Percentiles rank a stretch among this genome's conserved stretches.
phyloP scores from a whole-genome alignment of 1,284 basidiomycete genomes.

The Trichosporon coremiiforme region DNA sequence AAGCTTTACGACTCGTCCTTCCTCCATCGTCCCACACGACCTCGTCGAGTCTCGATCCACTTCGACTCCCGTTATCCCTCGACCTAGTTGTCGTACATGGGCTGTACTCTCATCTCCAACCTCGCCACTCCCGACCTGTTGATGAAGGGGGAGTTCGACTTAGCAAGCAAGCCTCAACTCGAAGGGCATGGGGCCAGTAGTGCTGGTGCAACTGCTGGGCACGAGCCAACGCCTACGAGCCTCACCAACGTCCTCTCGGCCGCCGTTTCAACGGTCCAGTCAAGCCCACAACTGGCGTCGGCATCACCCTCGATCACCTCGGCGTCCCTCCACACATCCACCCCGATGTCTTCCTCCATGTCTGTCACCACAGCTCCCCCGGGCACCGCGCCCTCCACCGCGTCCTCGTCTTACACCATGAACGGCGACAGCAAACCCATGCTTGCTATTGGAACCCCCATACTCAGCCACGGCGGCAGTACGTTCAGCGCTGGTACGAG shows the following conservation, averaged over 20 bases:
- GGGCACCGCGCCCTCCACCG: background rate
- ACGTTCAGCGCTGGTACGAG: background rate
- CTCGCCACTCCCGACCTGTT: conserved; percentile 8
- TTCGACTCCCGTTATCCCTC: background rate
- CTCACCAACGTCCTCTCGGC: background rate
- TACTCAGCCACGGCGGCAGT: background rate
- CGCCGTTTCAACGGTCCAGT: background rate
- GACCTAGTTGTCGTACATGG: background rate
- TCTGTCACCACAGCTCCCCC: background rate
- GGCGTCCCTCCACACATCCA: background rate
- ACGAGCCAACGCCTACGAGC: background rate
- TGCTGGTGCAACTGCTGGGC: background rate
- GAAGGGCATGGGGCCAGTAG: background rate
- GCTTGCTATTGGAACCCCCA: background rate
- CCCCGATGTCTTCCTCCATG: background rate
- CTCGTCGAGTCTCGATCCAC: background rate
- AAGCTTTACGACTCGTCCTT: conserved; percentile 2
- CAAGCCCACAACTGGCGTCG: background rate
- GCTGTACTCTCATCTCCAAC: background rate
- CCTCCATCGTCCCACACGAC: background rate
- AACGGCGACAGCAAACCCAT: background rate
- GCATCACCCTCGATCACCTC: background rate
- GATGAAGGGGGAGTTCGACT: background rate
- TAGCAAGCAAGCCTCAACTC: background rate
- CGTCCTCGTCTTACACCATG: background rate